A percentile compares a stretch with the other conserved stretches of the same genome.
phyloP scores from a whole-genome alignment of 1,284 basidiomycete species.

The Ceratobasidium sp. region DNA sequence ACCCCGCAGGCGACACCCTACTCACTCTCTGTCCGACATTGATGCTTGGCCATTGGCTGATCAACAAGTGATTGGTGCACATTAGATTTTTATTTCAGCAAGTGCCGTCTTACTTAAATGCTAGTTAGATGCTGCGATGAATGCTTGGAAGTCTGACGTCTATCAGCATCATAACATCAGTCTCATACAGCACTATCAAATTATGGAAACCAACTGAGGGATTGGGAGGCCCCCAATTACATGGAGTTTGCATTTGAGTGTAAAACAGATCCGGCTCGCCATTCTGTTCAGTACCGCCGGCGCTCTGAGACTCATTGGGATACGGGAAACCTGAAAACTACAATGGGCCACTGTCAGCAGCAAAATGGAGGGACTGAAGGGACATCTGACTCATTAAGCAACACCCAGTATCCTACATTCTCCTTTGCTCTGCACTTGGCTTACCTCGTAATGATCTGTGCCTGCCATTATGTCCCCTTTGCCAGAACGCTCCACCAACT shows the following conservation, averaged over 20 bases:
- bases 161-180: not conserved
- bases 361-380: not conserved
- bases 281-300: not conserved
- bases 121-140: not conserved
- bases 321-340: not conserved
- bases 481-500: not conserved
- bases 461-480: slow-evolving; percentile 10
- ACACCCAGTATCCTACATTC: not conserved
- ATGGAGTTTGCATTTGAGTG: not conserved
- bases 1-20: not conserved
- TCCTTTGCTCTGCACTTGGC: slow-evolving; percentile 2
- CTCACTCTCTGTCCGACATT: not conserved
- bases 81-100: not conserved
- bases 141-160: not conserved
- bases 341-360: not conserved
- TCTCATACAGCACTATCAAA: not conserved
- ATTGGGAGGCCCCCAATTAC: slow-evolving; percentile 3
- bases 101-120: not conserved
- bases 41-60: not conserved
- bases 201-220: not conserved
- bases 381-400: not conserved
- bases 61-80: not conserved
- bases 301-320: not conserved
- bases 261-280: not conserved
- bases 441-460: slow-evolving; percentile 3